A percentile compares a stretch with the other conserved stretches of the same genome.
Evolutionary conservation across 345 rosid species (phyloP).

Genomic region (Excoecaria cochinchinensis): DNA sequence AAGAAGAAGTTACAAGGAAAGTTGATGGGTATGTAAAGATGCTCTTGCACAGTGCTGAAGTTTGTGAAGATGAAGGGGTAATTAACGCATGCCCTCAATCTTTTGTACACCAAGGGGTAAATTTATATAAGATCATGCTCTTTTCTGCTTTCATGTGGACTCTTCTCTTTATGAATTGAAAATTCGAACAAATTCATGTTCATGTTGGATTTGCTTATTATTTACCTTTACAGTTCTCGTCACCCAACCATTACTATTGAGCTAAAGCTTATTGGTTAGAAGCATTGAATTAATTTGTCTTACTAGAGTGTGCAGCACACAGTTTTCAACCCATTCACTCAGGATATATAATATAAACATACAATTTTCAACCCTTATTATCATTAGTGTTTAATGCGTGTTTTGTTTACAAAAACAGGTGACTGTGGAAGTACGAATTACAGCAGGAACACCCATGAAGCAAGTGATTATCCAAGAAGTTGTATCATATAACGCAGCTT

Average conservation of each 20-base stretch:
- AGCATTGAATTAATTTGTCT: no score
- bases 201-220: no score
- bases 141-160: background rate
- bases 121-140: background rate
- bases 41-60: slow-evolving; percentile 47
- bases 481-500: slow-evolving; percentile 37
- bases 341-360: background rate
- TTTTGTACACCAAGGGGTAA: background rate
- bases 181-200: no score
- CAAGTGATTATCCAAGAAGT: slow-evolving; percentile 56
- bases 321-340: no score
- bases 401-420: slow-evolving; percentile 34
- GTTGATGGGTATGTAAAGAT: slow-evolving; percentile 37
- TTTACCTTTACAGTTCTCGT: no score
- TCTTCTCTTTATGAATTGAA: no score
- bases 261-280: no score
- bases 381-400: background rate
- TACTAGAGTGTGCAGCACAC: no score
- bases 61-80: slow-evolving; percentile 50
- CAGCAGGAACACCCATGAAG: slow-evolving; percentile 53
- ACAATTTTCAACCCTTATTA: background rate
- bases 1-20: slow-evolving; percentile 49
- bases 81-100: background rate
- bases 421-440: slow-evolving; percentile 50
- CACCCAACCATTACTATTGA: no score